Conservation (phyloP, 2,329 filamentous ascomycete species). For the Ceratocystis huliohia region DNA sequence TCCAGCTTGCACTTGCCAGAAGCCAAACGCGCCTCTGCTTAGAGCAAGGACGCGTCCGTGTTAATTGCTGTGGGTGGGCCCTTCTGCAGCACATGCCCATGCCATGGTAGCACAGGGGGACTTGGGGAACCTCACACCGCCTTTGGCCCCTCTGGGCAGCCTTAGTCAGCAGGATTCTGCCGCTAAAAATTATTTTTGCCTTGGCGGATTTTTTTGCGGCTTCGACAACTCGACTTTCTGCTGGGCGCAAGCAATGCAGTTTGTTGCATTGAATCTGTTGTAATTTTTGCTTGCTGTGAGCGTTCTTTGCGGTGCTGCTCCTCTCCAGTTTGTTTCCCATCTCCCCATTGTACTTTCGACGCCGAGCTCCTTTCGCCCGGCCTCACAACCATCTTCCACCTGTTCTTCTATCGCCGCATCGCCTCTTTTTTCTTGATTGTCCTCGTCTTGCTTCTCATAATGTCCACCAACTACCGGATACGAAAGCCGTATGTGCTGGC, state of each 20-base stretch:
- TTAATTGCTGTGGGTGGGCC: conserved; percentile 13
- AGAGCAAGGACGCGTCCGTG: conserved; percentile 8
- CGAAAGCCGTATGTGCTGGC: conserved; percentile 53
- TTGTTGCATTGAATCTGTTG: neutral
- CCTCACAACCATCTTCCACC: neutral
- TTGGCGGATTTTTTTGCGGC: neutral
- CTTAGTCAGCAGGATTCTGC: conserved; percentile 20
- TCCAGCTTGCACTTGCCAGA: neutral
- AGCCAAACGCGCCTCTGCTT: neutral
- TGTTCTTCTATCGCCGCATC: neutral
- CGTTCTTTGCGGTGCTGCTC: neutral
- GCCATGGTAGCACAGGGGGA: neutral
- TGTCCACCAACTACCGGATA: conserved; percentile 49
- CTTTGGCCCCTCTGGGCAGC: neutral
- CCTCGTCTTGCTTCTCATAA: conserved; percentile 26
- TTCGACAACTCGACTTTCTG: neutral
- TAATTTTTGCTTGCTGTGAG: neutral
- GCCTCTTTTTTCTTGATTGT: neutral
- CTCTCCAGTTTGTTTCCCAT: neutral
- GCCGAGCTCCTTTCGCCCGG: neutral
- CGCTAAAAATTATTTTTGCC: conserved; percentile 19
- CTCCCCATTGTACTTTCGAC: neutral
- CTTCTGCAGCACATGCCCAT: neutral
- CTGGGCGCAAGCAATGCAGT: neutral
- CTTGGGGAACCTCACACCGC: neutral